A percentile compares a stretch with the other conserved stretches of the same genome.
Conservation (phyloP, 208 protist species). For the Lotmaria passim region DNA sequence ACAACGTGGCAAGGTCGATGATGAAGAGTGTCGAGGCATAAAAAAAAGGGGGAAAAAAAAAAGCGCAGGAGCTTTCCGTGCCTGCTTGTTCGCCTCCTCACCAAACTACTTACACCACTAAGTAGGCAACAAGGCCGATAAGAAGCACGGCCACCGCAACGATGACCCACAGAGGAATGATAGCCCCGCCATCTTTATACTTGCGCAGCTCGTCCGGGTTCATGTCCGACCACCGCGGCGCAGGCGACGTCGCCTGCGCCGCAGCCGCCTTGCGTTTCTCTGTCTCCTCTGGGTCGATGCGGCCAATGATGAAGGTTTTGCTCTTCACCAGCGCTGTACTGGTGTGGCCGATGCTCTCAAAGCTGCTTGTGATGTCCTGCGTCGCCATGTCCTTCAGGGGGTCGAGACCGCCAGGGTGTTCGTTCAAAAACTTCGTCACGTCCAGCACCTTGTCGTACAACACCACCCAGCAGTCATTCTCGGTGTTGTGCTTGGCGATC, state of each 20-base stretch:
- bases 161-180: constrained; percentile 62
- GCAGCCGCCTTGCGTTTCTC: constrained; percentile 29
- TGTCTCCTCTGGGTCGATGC: constrained; percentile 50
- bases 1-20: no score
- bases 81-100: no score
- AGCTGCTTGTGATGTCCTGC: constrained; percentile 82
- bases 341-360: constrained; percentile 85
- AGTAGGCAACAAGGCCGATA: constrained; percentile 41
- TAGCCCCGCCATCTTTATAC: constrained; percentile 61
- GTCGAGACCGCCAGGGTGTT: constrained; percentile 93
- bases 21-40: no score
- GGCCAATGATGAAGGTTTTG: constrained; percentile 79
- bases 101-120: constrained; percentile 38
- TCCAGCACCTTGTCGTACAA: constrained; percentile 93
- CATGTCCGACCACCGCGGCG: constrained; percentile 62
- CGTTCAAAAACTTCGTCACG: constrained; percentile 85
- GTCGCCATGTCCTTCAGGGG: constrained; percentile 82
- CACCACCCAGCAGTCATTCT: constrained; percentile 92
- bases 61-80: no score
- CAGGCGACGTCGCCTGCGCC: constrained; percentile 16
- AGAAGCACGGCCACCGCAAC: constrained; percentile 31
- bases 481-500: constrained; percentile 88
- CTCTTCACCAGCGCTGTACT: constrained; percentile 64
- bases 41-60: constrained; percentile 1
- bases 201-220: constrained; percentile 55